Evolutionary conservation across 805 yeast genomes (phyloP).

Genomic region (Kluyveromyces aestuarii): DNA sequence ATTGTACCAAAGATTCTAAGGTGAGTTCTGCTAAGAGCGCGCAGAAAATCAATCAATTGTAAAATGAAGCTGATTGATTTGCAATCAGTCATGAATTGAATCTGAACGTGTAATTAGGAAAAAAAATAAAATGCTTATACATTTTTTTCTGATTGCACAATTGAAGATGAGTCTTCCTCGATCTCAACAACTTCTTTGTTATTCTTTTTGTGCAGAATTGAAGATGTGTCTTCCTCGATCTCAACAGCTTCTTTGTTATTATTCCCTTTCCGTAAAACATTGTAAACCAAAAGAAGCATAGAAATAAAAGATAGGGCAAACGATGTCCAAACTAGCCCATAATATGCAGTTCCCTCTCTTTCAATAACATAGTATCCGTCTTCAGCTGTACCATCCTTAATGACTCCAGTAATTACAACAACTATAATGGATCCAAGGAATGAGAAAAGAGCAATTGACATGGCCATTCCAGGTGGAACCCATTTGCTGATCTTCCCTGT

Average conservation of each 20-base stretch:
- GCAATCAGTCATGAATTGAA: too few species aligned
- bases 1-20: too few species aligned
- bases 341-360: conserved; percentile 16
- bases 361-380: conserved; percentile 24
- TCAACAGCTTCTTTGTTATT: conserved; percentile 1
- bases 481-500: not conserved
- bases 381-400: conserved; percentile 24
- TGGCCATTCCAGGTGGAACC: conserved; percentile 4
- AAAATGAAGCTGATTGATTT: too few species aligned
- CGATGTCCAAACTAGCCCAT: conserved; percentile 26
- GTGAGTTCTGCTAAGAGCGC: too few species aligned
- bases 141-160: not conserved
- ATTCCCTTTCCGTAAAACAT: not conserved
- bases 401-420: conserved; percentile 21
- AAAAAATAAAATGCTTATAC: not conserved
- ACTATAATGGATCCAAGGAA: conserved; percentile 23
- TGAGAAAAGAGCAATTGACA: conserved; percentile 16
- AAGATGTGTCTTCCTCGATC: not conserved
- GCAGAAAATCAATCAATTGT: too few species aligned
- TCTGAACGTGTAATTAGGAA: too few species aligned
- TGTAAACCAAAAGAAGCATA: conserved; percentile 8
- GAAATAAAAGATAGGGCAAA: conserved; percentile 18
- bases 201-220: too few species aligned
- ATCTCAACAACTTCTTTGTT: conserved; percentile 1
- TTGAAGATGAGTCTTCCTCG: not conserved